phyloP scores from a whole-genome alignment of 371 early-diverging fungal genomes.

The Gilbertella persicaria region DNA sequence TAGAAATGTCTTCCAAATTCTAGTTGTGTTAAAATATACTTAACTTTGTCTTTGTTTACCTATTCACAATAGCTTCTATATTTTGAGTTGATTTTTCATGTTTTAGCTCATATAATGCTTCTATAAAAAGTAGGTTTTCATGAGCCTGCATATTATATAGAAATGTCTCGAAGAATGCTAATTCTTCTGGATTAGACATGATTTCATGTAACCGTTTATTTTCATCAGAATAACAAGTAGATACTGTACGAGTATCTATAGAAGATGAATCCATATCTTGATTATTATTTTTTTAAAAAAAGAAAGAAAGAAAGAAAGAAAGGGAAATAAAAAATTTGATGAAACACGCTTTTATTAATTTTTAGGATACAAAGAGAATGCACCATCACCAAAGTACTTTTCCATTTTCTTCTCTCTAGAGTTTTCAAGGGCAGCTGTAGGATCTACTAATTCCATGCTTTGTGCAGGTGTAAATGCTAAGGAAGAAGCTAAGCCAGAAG shows the following conservation, averaged over 20 bases:
- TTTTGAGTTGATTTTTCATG: slow-evolving; percentile 22
- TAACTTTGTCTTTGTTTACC: slow-evolving; percentile 20
- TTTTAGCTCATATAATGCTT: slow-evolving; percentile 41
- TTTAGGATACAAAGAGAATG: slow-evolving; percentile 50
- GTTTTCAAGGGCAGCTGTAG: slow-evolving; percentile 70
- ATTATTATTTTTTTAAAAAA: background rate
- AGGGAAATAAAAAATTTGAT: background rate
- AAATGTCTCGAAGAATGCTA: slow-evolving; percentile 34
- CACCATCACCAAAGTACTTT: slow-evolving; percentile 81
- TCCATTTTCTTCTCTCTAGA: slow-evolving; percentile 65
- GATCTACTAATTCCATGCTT: slow-evolving; percentile 93
- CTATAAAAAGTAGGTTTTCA: slow-evolving; percentile 47
- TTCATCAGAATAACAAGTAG: too few species aligned
- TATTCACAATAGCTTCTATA: slow-evolving; percentile 25
- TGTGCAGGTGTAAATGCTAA: slow-evolving; percentile 96
- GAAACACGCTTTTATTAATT: slow-evolving; percentile 6
- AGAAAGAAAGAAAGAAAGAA: background rate
- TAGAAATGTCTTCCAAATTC: slow-evolving; percentile 47
- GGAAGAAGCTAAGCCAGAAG: slow-evolving; percentile 89
- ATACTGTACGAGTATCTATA: too few species aligned
- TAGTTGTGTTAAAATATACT: background rate
- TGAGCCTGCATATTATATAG: slow-evolving; percentile 25
- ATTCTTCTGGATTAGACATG: too few species aligned
- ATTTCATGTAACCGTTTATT: background rate
- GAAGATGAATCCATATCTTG: too few species aligned